These are phyloP conservation scores for Xerocomus spinulosus DNA, from an alignment of 768 basidiomycete species.

Conservation along the genomic window DNA sequence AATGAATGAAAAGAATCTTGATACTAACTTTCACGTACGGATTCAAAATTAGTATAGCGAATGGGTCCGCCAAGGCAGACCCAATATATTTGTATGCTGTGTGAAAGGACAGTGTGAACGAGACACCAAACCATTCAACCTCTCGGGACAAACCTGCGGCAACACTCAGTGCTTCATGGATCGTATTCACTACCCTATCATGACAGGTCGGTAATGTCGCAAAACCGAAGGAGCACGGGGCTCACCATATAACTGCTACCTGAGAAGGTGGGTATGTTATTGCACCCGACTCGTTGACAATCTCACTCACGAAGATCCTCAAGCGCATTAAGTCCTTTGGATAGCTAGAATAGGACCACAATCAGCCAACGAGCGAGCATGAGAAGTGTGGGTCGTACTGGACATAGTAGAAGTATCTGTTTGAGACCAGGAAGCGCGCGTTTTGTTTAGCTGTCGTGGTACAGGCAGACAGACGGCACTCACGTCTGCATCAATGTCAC, in stretches of 20 bases:
- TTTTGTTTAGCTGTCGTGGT: not conserved
- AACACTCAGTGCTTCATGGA: not conserved
- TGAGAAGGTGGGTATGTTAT: not conserved
- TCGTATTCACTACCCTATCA: not conserved
- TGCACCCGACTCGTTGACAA: not conserved
- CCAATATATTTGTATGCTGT: not conserved
- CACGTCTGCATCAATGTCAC: slow-evolving; percentile 1
- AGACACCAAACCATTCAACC: not conserved
- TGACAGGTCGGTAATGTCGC: not conserved
- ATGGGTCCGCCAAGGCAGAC: not conserved
- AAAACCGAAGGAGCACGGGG: not conserved
- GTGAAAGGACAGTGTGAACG: not conserved
- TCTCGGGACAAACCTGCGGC: not conserved
- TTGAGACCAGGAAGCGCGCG: not conserved
- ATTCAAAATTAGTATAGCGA: not conserved
- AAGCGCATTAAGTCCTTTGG: not conserved
- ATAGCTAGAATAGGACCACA: not conserved
- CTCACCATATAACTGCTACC: slow-evolving; percentile 1
- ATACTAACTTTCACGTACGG: not conserved
- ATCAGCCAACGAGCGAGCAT: not conserved
- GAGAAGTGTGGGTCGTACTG: not conserved
- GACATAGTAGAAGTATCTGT: slow-evolving; percentile 1
- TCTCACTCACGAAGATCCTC: slow-evolving; percentile 1
- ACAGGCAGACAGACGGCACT: not conserved
- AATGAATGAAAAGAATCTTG: not conserved